phyloP scores from a whole-genome alignment of 805 yeast species.

The Ogataea angusta region DNA sequence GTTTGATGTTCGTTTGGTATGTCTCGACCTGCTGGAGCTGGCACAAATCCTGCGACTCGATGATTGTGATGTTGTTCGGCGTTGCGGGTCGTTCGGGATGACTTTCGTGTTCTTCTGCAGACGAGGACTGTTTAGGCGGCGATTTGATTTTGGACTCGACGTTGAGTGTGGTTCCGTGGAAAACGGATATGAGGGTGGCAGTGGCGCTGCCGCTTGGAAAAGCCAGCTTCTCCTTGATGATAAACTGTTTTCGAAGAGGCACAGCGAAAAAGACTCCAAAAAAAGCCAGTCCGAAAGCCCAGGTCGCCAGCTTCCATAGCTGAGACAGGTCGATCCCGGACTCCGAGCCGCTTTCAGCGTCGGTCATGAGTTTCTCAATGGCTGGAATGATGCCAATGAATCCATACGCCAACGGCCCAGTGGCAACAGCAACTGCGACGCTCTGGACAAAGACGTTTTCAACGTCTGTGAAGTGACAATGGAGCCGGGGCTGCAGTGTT shows the following conservation, averaged over 20 bases:
- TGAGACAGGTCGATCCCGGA: slow-evolving; percentile 33
- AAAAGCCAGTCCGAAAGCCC: slow-evolving; percentile 87
- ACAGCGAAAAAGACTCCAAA: slow-evolving; percentile 96
- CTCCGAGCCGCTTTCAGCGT: slow-evolving; percentile 70
- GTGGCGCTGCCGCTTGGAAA: slow-evolving; percentile 97
- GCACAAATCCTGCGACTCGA: slow-evolving; percentile 35
- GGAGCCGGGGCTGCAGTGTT: slow-evolving; percentile 37
- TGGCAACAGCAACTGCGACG: slow-evolving; percentile 94
- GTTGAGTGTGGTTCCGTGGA: slow-evolving; percentile 65
- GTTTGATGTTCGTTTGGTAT: slow-evolving; percentile 57
- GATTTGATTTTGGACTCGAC: slow-evolving; percentile 23
- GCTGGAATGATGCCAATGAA: slow-evolving; percentile 96
- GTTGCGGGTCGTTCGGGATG: not conserved
- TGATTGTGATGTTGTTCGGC: slow-evolving; percentile 26
- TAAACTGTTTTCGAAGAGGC: slow-evolving; percentile 80
- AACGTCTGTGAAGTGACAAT: slow-evolving; percentile 69
- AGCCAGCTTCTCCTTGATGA: slow-evolving; percentile 80
- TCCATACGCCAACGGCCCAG: slow-evolving; percentile 95
- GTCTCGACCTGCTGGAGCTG: slow-evolving; percentile 27
- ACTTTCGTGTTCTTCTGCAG: not conserved
- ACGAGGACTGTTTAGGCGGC: not conserved
- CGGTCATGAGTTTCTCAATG: slow-evolving; percentile 78
- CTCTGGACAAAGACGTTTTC: slow-evolving; percentile 92
- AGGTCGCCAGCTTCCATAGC: slow-evolving; percentile 57
- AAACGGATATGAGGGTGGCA: slow-evolving; percentile 84